phyloP scores from a whole-genome alignment of 805 yeast genomes.

The Saccharomyces mikatae region DNA sequence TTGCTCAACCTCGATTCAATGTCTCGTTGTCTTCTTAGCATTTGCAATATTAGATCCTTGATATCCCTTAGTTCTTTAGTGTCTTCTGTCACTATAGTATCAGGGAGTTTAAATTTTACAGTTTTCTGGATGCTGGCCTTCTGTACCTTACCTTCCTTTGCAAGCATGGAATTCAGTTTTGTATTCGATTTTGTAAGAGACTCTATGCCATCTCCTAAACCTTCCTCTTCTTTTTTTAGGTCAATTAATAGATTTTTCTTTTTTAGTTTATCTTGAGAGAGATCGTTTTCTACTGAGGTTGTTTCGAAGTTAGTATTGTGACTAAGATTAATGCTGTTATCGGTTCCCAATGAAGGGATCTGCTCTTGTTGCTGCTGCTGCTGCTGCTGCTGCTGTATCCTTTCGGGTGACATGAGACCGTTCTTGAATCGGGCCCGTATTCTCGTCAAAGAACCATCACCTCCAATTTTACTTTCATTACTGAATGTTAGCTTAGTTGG shows the following conservation, averaged over 20 bases:
- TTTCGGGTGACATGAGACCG: constrained; percentile 21
- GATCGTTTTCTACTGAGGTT: not conserved
- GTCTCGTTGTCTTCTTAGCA: constrained; percentile 12
- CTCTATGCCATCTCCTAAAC: not conserved
- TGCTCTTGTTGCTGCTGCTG: not conserved
- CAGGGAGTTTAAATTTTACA: constrained; percentile 27
- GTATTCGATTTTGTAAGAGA: not conserved
- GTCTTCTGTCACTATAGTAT: constrained; percentile 4
- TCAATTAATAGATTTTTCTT: constrained; percentile 13
- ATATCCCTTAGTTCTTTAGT: constrained; percentile 7
- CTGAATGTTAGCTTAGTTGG: constrained; percentile 25
- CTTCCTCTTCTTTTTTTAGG: constrained; percentile 8
- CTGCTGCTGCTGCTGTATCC: constrained; percentile 1
- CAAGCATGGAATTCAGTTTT: constrained; percentile 3
- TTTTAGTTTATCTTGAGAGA: not conserved
- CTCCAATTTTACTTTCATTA: constrained; percentile 26
- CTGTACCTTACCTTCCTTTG: not conserved
- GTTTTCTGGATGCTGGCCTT: constrained; percentile 15
- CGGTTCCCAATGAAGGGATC: not conserved
- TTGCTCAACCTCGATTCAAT: constrained; percentile 8
- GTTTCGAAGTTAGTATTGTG: not conserved
- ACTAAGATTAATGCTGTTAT: not conserved
- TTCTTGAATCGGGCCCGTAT: constrained; percentile 24
- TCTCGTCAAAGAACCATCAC: constrained; percentile 25
- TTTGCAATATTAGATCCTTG: constrained; percentile 6